Base-by-base conservation (phyloP, 169 alveolate genomes). In the Cytauxzoon felis region DNA sequence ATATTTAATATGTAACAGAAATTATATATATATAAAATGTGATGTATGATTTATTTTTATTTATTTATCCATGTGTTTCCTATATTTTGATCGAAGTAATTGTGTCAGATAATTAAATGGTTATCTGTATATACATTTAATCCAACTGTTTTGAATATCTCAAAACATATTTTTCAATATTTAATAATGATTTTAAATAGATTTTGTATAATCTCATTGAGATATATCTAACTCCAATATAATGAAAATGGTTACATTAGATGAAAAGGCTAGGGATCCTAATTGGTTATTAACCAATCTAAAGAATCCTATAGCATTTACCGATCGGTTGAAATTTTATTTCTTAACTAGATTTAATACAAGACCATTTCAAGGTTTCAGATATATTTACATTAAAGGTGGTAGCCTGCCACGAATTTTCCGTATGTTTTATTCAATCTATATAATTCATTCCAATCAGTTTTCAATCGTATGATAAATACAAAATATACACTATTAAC, bases 401-500 rank as follows among this genome's bases (percentile, higher is more conserved):
- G 87, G 91, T 13, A 80, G 86, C 16, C 48, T 60, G 5, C 93
- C 93, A 0, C 52, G 80, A 32, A 82, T 59, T 50, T 91, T 88
- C 78, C 70, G 82, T 71, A 59, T 16, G 75, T 33, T 29, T 16
- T 1, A 3, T 7, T 1, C 7, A 29, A 16, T 13, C 5, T 27
- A 23, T 4, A 5, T 56, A n/a, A 53, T 8, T 4, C 3, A 4
- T 18, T 19, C 27, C 7, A 50, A 50, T 18, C 64, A 71, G 82
- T 87, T 18, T 76, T 87, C 47, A 95, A 95, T 76, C 81, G 88
- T 29, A 82, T 93, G 36, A 87, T 81, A 42, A 95, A 93, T 65
- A 87, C 93, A 36, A 95, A 95, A 79, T 95, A 95, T 76, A 88
- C 91, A 52, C 26, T 90, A 3, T 30, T 93, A 51, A 88, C 96